Evolutionary conservation across 306 rosid species (phyloP).

Genomic region (Lupinus albus): DNA sequence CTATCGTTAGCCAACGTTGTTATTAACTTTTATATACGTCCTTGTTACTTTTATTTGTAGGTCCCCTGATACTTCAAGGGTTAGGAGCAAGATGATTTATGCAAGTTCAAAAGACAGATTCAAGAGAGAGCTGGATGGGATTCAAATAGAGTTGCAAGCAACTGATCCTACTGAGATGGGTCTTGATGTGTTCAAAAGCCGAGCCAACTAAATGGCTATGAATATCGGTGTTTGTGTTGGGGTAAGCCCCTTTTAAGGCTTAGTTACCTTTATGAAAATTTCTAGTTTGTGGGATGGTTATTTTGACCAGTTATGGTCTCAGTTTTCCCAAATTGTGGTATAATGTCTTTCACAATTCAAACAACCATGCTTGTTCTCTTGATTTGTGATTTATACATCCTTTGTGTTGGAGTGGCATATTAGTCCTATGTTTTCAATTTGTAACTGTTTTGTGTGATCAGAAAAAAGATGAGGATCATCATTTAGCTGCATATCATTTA

Average conservation of each 20-base stretch:
- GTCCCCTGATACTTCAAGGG: conserved; percentile 42
- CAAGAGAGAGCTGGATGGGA: conserved; percentile 79
- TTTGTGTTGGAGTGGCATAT: conserved; percentile 49
- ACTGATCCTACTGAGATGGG: conserved; percentile 73
- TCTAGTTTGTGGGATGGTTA: conserved; percentile 48
- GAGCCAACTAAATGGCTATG: conserved; percentile 45
- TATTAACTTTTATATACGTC: neutral
- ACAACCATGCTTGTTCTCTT: conserved; percentile 47
- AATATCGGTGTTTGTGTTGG: conserved; percentile 36
- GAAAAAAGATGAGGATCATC: conserved; percentile 39
- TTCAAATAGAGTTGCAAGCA: conserved; percentile 73
- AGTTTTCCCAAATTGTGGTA: conserved; percentile 46
- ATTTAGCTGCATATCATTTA: conserved; percentile 21
- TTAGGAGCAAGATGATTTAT: conserved; percentile 45
- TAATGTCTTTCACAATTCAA: conserved; percentile 39
- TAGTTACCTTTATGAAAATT: conserved; percentile 43
- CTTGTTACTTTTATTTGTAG: conserved; percentile 27
- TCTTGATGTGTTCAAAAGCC: conserved; percentile 69
- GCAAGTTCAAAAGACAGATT: conserved; percentile 80
- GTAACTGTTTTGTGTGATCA: conserved; percentile 46
- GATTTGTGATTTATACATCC: conserved; percentile 48
- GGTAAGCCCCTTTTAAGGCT: conserved; percentile 41
- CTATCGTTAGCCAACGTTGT: neutral
- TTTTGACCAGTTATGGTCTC: conserved; percentile 42
- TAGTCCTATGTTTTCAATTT: conserved; percentile 40